Conservation (phyloP, 345 rosid genomes). For the Arabis alpina region DNA sequence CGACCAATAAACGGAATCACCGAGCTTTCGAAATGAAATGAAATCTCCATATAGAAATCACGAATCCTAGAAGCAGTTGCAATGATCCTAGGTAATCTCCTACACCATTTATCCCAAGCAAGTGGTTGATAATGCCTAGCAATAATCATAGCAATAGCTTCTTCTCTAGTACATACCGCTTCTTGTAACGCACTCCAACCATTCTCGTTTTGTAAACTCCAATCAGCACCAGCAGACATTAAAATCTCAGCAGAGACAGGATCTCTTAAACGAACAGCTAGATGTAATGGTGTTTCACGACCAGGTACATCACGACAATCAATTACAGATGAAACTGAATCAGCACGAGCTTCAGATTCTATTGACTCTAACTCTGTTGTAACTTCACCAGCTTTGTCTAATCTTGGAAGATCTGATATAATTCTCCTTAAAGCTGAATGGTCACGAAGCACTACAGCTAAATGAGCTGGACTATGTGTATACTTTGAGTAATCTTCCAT, state of each 20-base stretch:
- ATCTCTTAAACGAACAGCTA: constrained; percentile 87
- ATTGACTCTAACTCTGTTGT: constrained; percentile 78
- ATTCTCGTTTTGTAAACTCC: constrained; percentile 98
- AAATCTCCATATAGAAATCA: constrained; percentile 97
- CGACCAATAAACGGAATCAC: constrained; percentile 98
- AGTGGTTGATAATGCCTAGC: constrained; percentile 94
- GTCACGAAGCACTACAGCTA: constrained; percentile 81
- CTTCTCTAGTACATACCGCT: constrained; percentile 97
- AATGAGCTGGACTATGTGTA: constrained; percentile 85
- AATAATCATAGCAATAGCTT: constrained; percentile 85
- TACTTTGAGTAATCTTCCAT: constrained; percentile 87
- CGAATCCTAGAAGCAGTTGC: constrained; percentile 84
- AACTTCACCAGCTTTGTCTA: constrained; percentile 85
- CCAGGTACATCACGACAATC: constrained; percentile 93
- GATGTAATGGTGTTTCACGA: constrained; percentile 94
- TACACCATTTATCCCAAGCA: constrained; percentile 99
- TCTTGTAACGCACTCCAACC: constrained; percentile 99
- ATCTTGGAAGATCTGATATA: constrained; percentile 64
- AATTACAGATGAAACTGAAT: constrained; percentile 69
- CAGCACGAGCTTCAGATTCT: constrained; percentile 74
- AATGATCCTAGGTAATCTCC: constrained; percentile 89
- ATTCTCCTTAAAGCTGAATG: constrained; percentile 66
- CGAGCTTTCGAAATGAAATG: constrained; percentile 95
- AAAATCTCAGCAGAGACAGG: constrained; percentile 82
- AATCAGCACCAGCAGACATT: constrained; percentile 95